Base-by-base conservation (phyloP, 1,139 yeast genomes). In the Candida sojae region DNA sequence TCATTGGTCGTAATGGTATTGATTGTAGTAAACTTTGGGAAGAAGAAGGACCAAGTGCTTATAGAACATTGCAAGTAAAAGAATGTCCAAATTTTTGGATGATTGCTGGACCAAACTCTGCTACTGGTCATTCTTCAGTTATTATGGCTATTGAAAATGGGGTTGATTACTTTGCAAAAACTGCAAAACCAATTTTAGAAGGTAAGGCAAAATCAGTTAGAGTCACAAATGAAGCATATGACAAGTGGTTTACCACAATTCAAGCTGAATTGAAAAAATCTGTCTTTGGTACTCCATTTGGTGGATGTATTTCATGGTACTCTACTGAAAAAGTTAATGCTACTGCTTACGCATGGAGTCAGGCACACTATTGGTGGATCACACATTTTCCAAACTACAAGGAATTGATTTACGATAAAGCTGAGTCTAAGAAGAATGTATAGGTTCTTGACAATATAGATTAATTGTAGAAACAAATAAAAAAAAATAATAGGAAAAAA, bases 241-340 rank as follows among this genome's bases (percentile, higher is more conserved):
- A 71, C 49, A 59, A 66, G 29, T 75, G 79, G 79, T 64, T 64
- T 48, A 54, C 53, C 5, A 58, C 52, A 3, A 57, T 61, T 9
- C 78, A 75, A 53, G 55, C 33, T 1, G 61, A 58, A 33, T 65
- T 73, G 50, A 52, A 49, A 34, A 57, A 51, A 37, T 55, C 70
- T 6, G 79, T 75, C 1, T 73, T 66, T 55, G 80, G 80, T 5
- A 60, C 74, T 9, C 53, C 60, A 7, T 71, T 70, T 48, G 80
- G 79, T 5, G 80, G 80, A 1, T 75, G 80, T 57, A 60, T 59
- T 8, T 67, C 77, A 11, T 75, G 80, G 79, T 75, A 74, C 49
- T 28, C 68, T 6, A 53, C 57, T 30, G 61, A 53, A 12, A 66
- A 66, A 7, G 53, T 56, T 43, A 75, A 75, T 50, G 52, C 61